Evolutionary conservation across 2,329 filamentous ascomycete genomes (phyloP).

Genomic region (Fusarium gaditjirri): DNA sequence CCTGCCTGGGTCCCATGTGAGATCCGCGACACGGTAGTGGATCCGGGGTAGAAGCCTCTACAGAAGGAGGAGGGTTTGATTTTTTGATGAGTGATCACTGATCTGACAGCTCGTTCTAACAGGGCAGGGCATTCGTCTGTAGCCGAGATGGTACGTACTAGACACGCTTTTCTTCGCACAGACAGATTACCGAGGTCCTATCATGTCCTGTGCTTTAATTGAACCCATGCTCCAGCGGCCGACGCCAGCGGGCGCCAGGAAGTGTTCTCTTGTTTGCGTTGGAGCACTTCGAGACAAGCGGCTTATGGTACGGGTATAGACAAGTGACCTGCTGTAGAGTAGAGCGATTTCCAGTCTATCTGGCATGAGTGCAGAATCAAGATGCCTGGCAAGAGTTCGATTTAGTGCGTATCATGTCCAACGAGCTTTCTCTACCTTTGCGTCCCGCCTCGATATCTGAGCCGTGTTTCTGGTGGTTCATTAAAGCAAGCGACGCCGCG

Average conservation of each 20-base stretch:
- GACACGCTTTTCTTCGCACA: constrained; percentile 11
- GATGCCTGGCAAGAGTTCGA: background rate
- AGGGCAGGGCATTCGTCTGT: constrained; percentile 15
- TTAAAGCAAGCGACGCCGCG: background rate
- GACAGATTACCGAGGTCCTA: constrained; percentile 35
- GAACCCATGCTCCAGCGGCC: constrained; percentile 31
- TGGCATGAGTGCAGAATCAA: constrained; percentile 9
- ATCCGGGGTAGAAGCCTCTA: constrained; percentile 44
- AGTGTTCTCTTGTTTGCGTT: background rate
- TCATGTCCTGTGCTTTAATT: constrained; percentile 14
- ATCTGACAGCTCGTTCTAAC: constrained; percentile 19
- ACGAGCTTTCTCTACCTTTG: background rate
- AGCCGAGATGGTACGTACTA: constrained; percentile 17
- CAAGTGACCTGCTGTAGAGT: constrained; percentile 9
- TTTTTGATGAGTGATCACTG: constrained; percentile 29
- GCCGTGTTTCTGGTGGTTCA: constrained; percentile 12
- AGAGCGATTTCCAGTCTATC: constrained; percentile 34
- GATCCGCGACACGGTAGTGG: constrained; percentile 43
- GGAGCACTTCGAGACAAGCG: constrained; percentile 5
- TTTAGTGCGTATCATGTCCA: constrained; percentile 2
- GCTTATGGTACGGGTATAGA: constrained; percentile 27
- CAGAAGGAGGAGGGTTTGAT: constrained; percentile 24
- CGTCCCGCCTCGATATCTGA: background rate
- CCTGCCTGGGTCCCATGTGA: constrained; percentile 32
- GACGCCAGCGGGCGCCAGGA: constrained; percentile 34